Percentiles rank a stretch among this genome's conserved stretches.
Evolutionary conservation across 768 basidiomycete genomes (phyloP).

Genomic region (Podaxis sp.): DNA sequence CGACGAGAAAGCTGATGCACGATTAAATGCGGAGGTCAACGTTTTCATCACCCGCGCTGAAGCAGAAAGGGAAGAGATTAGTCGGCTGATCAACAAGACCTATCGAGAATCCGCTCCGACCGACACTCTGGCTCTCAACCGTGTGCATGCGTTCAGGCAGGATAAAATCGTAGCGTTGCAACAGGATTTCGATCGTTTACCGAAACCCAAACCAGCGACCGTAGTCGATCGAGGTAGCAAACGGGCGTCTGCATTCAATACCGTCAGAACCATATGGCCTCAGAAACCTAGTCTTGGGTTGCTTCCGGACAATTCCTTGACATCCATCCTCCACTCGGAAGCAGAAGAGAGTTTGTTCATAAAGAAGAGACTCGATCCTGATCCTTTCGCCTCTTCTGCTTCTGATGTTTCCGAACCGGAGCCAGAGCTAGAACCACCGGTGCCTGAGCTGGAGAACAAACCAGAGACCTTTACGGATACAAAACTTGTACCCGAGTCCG

Average conservation of each 20-base stretch:
- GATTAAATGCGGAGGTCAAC: slow-evolving; percentile 61
- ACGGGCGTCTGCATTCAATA: slow-evolving; percentile 62
- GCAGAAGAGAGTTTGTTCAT: slow-evolving; percentile 60
- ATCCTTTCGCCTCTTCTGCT: slow-evolving; percentile 64
- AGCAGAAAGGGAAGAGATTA: slow-evolving; percentile 70
- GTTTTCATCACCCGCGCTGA: slow-evolving; percentile 70
- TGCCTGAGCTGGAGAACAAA: neutral
- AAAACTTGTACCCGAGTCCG: neutral
- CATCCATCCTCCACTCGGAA: slow-evolving; percentile 64
- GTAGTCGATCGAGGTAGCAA: slow-evolving; percentile 48
- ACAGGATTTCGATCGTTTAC: slow-evolving; percentile 83
- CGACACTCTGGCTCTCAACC: slow-evolving; percentile 86
- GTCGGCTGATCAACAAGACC: slow-evolving; percentile 68
- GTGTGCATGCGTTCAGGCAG: slow-evolving; percentile 82
- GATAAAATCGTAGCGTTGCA: slow-evolving; percentile 98
- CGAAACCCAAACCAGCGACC: slow-evolving; percentile 61
- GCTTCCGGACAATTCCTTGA: slow-evolving; percentile 56
- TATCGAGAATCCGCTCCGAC: slow-evolving; percentile 79
- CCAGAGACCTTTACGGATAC: neutral
- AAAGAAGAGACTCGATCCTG: slow-evolving; percentile 47
- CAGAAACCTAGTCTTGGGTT: slow-evolving; percentile 51
- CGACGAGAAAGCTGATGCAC: slow-evolving; percentile 68
- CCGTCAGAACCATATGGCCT: slow-evolving; percentile 73
- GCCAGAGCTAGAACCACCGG: slow-evolving; percentile 19
- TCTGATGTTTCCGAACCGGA: slow-evolving; percentile 73